A percentile compares a stretch with the other conserved stretches of the same genome.
Conservation (phyloP, 495 filamentous ascomycete genomes). For the Penicillium chermesinum region DNA sequence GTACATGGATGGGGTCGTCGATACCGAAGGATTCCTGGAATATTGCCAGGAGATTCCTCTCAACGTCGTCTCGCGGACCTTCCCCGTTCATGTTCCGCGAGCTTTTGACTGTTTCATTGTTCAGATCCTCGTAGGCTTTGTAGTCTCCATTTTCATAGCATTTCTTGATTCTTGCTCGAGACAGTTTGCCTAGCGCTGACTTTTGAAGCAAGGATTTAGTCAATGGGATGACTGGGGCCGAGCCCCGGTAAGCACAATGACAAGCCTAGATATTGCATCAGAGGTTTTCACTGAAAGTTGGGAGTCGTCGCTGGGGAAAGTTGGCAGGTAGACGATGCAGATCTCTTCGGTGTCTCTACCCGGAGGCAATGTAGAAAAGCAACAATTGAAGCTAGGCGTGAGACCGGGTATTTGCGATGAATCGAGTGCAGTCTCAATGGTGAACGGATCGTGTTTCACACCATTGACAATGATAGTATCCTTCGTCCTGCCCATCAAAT, state of each 20-base stretch:
- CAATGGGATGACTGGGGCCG: constrained; percentile 16
- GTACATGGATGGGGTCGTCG: constrained; percentile 17
- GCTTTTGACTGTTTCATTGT: constrained; percentile 16
- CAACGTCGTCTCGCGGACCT: constrained; percentile 5
- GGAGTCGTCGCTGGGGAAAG: constrained; percentile 9
- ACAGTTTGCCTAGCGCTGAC: constrained; percentile 46
- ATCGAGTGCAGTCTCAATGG: constrained; percentile 43
- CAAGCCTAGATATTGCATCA: constrained; percentile 6
- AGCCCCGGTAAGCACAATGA: constrained; percentile 8
- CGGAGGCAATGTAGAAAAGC: constrained; percentile 25
- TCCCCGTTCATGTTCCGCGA: constrained; percentile 3
- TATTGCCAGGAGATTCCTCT: constrained; percentile 10
- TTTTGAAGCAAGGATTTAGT: constrained; percentile 5
- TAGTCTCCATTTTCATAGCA: constrained; percentile 6
- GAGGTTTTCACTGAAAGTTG: constrained; percentile 2
- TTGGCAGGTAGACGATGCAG: constrained; percentile 28
- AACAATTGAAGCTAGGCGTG: constrained; percentile 19
- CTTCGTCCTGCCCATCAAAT: constrained; percentile 49
- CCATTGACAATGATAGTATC: constrained; percentile 54
- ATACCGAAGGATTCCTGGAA: constrained; percentile 18
- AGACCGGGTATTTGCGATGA: constrained; percentile 25
- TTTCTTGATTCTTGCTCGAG: constrained; percentile 32
- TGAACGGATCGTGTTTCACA: constrained; percentile 39
- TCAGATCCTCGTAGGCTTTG: constrained; percentile 9
- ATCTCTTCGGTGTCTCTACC: constrained; percentile 32